Base-by-base conservation (phyloP, 352 stramenopile genomes). In the Stramenopiles sp. region DNA sequence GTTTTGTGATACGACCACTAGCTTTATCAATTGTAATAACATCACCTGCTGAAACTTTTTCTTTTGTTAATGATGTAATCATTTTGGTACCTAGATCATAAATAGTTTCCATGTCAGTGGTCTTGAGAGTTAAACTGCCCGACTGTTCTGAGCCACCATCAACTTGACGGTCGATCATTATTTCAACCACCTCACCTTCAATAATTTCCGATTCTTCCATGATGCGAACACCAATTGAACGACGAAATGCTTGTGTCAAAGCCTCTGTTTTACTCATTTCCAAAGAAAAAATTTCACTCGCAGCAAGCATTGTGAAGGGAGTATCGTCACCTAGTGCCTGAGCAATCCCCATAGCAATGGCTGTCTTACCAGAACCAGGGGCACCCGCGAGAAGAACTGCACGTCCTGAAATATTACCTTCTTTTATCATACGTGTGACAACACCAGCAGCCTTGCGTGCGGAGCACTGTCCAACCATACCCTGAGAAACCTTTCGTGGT, bases 201-300 rank as follows among this genome's bases (percentile, higher is more conserved):
- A 98, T 95, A 42, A 98, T 88, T 55, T 98, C 85, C 19, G 79
- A 94, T 56, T 98, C 85, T 61, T 98, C 83, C 61, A 93, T 86
- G 55, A 98, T 96, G 52, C 60, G 24, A n/a, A 47, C 24, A n/a
- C 8, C 22, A 26, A 38, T 45, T 23, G 41, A 20, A 5, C 36
- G 5, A 3, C 41, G 28, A 34, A 45, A 45, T 2, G 41, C 42
- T 52, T 49, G 51, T 19, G 85, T 98, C 29, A 98, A 57, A 28
- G 83, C 83, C 52, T 98, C 85, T 5, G 85, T 98, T 62, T 96
- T 96, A 59, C 66, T 89, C 70, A 98, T 93, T 59, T 98, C 85
- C 2, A 96, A 59, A 23, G 75, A 93, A 48, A 95, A 98, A 19
- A 98, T 83, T 58, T 98, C 83, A 17, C 67, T 88, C n/a, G 71